Percentiles rank a stretch among this genome's conserved stretches.
phyloP scores from a whole-genome alignment of 352 stramenopile species.

The Aphanomyces stellatus region DNA sequence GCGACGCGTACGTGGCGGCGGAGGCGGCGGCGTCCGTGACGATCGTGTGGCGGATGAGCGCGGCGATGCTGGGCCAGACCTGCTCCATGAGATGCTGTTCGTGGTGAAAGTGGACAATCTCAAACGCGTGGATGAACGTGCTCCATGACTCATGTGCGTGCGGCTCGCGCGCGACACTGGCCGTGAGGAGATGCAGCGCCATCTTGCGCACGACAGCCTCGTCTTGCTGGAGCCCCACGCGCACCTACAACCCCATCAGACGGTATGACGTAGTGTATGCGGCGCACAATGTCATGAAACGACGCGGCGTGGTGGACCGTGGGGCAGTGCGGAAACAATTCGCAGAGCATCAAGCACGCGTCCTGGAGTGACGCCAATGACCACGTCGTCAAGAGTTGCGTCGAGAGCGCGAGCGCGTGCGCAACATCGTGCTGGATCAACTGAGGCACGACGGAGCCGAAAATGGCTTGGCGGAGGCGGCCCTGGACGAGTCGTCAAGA shows the following conservation, averaged over 20 bases:
- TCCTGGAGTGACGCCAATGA: neutral
- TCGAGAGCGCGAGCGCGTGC: neutral
- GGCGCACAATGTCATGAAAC: conserved; percentile 9
- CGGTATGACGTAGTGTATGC: too few species aligned
- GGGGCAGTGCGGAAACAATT: neutral
- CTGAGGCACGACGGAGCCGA: conserved; percentile 6
- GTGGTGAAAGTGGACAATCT: conserved; percentile 80
- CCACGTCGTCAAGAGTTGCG: neutral
- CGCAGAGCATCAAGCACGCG: neutral
- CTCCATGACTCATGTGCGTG: conserved; percentile 30
- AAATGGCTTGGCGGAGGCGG: conserved; percentile 13
- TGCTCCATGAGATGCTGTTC: conserved; percentile 77
- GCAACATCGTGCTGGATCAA: neutral
- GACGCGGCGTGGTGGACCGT: neutral
- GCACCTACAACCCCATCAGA: too few species aligned
- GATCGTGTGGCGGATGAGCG: conserved; percentile 37
- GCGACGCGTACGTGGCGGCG: neutral
- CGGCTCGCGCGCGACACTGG: conserved; percentile 38
- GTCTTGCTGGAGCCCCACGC: conserved; percentile 35
- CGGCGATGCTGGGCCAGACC: conserved; percentile 65
- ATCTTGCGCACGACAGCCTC: conserved; percentile 62
- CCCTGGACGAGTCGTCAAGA: neutral
- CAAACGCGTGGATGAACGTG: conserved; percentile 59
- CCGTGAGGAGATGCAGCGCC: conserved; percentile 53
- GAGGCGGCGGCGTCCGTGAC: conserved; percentile 16